phyloP scores from a whole-genome alignment of 2,329 filamentous ascomycete genomes.

The Elsinoe batatas region DNA sequence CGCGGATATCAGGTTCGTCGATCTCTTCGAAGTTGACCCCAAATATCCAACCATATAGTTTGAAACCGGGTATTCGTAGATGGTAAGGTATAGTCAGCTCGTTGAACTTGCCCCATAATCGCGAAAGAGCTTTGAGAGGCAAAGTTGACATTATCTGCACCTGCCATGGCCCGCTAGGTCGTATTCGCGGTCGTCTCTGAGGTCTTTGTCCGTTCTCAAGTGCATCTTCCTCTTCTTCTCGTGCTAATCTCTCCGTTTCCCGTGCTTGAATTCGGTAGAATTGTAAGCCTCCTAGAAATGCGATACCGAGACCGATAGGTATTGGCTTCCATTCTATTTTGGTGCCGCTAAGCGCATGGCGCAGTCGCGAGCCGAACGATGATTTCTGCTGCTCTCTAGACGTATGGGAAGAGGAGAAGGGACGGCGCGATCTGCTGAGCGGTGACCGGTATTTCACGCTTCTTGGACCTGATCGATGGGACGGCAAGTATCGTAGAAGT shows the following conservation, averaged over 20 bases:
- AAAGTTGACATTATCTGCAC: slow-evolving; percentile 90
- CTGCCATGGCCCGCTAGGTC: slow-evolving; percentile 69
- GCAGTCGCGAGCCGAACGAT: slow-evolving; percentile 48
- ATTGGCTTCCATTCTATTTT: slow-evolving; percentile 84
- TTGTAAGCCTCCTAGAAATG: slow-evolving; percentile 71
- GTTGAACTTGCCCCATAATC: slow-evolving; percentile 86
- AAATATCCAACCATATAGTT: slow-evolving; percentile 81
- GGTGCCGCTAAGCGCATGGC: slow-evolving; percentile 51
- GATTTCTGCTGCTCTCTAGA: slow-evolving; percentile 31
- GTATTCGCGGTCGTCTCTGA: slow-evolving; percentile 51
- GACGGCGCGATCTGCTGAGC: background rate
- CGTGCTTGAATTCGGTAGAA: slow-evolving; percentile 63
- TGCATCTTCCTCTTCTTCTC: slow-evolving; percentile 37
- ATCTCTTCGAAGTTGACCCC: slow-evolving; percentile 87
- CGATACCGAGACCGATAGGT: slow-evolving; percentile 75
- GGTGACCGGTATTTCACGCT: background rate
- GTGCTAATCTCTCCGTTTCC: slow-evolving; percentile 35
- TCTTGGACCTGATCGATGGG: background rate
- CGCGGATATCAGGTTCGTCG: slow-evolving; percentile 75
- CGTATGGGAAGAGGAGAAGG: slow-evolving; percentile 13
- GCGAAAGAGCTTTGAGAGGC: slow-evolving; percentile 79
- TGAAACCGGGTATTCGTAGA: slow-evolving; percentile 79
- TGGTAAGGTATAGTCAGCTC: slow-evolving; percentile 81
- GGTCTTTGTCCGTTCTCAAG: slow-evolving; percentile 42
- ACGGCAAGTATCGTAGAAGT: background rate